phyloP scores from a whole-genome alignment of 495 filamentous ascomycete genomes.

The Lasiosphaeriaceae sp. region DNA sequence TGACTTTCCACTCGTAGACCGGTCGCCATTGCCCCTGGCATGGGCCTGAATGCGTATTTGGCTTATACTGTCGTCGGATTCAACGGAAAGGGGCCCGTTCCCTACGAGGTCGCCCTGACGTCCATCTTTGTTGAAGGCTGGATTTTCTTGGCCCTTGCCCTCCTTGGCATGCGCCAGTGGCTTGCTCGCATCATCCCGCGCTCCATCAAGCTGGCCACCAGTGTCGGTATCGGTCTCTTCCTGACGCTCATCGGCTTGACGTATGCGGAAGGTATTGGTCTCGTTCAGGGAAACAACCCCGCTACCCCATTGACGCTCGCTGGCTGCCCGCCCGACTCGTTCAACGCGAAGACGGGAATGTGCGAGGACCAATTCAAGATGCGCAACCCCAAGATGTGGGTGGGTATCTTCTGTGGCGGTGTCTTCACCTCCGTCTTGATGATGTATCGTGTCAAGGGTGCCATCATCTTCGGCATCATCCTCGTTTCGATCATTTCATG shows the following conservation, averaged over 20 bases:
- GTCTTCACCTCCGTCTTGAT: conserved; percentile 70
- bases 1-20: conserved; percentile 44
- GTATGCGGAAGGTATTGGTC: conserved; percentile 74
- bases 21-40: conserved; percentile 73
- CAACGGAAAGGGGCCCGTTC: conserved; percentile 62
- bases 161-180: conserved; percentile 79
- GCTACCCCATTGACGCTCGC: conserved; percentile 64
- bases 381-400: conserved; percentile 74
- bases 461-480: conserved; percentile 73
- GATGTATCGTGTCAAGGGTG: conserved; percentile 80
- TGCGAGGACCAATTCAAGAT: conserved; percentile 59
- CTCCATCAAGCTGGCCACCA: conserved; percentile 79
- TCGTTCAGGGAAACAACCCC: conserved; percentile 53
- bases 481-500: conserved; percentile 82
- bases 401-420: conserved; percentile 79
- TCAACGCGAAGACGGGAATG: conserved; percentile 34
- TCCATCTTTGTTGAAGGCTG: conserved; percentile 82
- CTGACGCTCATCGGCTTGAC: conserved; percentile 76
- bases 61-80: conserved; percentile 76
- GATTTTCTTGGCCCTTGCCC: conserved; percentile 63
- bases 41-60: conserved; percentile 84
- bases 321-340: conserved; percentile 49
- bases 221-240: conserved; percentile 77
- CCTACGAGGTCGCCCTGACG: conserved; percentile 67
- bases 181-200: conserved; percentile 71